These are phyloP conservation scores for Spencermartinsiella europaea DNA, from an alignment of 805 yeast genomes.

Conservation along the genomic window DNA sequence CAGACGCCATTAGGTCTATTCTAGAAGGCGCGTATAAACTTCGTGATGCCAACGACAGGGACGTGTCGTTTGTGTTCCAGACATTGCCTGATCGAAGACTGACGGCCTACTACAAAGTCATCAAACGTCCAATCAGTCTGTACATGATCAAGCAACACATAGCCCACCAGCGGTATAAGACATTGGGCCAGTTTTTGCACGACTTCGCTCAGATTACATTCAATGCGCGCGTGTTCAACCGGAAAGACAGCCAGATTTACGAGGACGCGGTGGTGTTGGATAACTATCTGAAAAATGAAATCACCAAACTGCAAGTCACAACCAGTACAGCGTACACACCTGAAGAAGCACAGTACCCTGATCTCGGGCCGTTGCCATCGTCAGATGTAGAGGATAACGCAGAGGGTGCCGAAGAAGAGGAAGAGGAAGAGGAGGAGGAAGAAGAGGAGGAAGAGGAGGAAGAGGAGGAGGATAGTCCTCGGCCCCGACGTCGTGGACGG, in stretches of 20 bases:
- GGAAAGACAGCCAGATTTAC: constrained; percentile 61
- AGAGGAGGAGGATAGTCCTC: constrained; percentile 24
- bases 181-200: constrained; percentile 62
- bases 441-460: constrained; percentile 25
- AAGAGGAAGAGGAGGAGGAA: constrained; percentile 27
- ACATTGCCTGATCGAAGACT: constrained; percentile 67
- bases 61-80: constrained; percentile 55
- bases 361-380: constrained; percentile 64
- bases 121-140: constrained; percentile 76
- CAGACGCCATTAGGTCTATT: constrained; percentile 18
- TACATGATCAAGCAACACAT: constrained; percentile 58
- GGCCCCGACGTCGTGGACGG: constrained; percentile 27
- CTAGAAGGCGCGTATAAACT: constrained; percentile 32
- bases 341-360: constrained; percentile 47
- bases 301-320: constrained; percentile 47
- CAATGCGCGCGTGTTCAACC: constrained; percentile 85
- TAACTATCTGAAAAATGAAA: constrained; percentile 41
- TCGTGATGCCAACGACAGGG: constrained; percentile 35
- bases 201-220: constrained; percentile 83
- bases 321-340: constrained; percentile 27
- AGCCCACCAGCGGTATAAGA: constrained; percentile 48
- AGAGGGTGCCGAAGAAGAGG: constrained; percentile 19
- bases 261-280: constrained; percentile 61
- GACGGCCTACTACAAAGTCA: constrained; percentile 74
- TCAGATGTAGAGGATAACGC: constrained; percentile 20